Evolutionary conservation across 75 land plant genomes (phyloP), one percentile per base, ranked within the genome.

Genomic region (Pinus tabuliformis): DNA sequence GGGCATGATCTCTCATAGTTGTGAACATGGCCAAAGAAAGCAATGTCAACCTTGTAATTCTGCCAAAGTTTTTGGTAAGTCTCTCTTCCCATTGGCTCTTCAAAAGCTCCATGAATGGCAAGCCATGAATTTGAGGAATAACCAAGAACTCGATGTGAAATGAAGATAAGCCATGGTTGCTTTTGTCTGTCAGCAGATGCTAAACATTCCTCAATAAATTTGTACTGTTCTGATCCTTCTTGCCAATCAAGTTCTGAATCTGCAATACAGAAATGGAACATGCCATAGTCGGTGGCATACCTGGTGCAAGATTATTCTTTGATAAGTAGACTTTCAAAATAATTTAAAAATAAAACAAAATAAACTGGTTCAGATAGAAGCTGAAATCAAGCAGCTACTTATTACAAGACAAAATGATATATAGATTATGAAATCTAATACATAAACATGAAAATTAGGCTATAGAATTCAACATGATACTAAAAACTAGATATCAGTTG

Each of bases 111-210:
- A 49, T 89, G 81, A 13, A 52, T 58, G 5, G 82, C 95, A 83
- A 92, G 92, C 59, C 59, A 89, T 4, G 26, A 37, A 54, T 45
- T 76, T 8, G 99, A 94, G 22, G 99, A 96, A 73, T 96, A 96
- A 12, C 98, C 99, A 15, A 96, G 78, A 12, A 94, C 95, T 4
- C 99, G 83, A 84, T 96, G 99, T 37, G 98, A 93, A 58, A 91
- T 80, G 78, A 96, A 96, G 73, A 96, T 92, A 56, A 96, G 76
- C 99, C 99, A 96, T n/a, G 99, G 99, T 74, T 96, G 98, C 83
- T 96, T 96, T 49, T 86, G 90, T 52, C 99, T 84, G 59, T 96
- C 95, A 42, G 80, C 99, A 15, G 93, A 79, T 56, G 98, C 87
- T 37, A 96, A 66, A 74, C 99, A 96, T 21, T 89, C 86, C 78